Conservation (phyloP, 2,329 filamentous ascomycete species). For the Ophiobolus disseminans region DNA sequence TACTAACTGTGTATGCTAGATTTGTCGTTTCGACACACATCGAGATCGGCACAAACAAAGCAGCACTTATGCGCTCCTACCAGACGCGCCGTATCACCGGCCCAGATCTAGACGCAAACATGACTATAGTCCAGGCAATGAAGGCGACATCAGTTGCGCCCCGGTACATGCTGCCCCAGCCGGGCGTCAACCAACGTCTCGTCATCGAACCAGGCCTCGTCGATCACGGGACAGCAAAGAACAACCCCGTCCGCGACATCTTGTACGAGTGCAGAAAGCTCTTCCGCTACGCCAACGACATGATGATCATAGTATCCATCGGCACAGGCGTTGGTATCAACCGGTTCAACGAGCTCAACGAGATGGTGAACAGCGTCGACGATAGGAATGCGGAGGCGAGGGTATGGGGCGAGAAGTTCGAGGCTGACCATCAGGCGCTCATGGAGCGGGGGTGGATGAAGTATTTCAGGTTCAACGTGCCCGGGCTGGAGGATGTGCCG, state of each 20-base stretch:
- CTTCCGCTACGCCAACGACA: conserved; percentile 39
- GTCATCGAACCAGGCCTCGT: conserved; percentile 40
- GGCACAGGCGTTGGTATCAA: conserved; percentile 35
- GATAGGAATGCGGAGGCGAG: conserved; percentile 28
- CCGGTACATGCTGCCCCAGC: conserved; percentile 26
- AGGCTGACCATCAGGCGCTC: conserved; percentile 28
- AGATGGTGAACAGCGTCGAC: conserved; percentile 37
- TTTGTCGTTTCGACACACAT: conserved; percentile 40
- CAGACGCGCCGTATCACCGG: conserved; percentile 39
- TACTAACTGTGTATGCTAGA: conserved; percentile 19
- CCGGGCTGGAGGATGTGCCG: conserved; percentile 33
- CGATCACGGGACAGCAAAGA: conserved; percentile 41
- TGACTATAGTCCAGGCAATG: conserved; percentile 38
- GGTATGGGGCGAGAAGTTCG: conserved; percentile 30
- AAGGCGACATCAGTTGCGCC: conserved; percentile 32
- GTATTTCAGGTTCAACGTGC: conserved; percentile 43
- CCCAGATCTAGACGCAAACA: conserved; percentile 34
- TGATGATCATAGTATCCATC: conserved; percentile 41
- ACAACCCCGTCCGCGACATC: conserved; percentile 42
- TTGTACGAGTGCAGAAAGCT: conserved; percentile 42
- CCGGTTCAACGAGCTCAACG: conserved; percentile 21
- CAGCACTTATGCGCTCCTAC: conserved; percentile 41
- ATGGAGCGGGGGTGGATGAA: conserved; percentile 41
- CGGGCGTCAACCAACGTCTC: conserved; percentile 20
- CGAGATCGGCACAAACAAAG: conserved; percentile 36